phyloP scores from a whole-genome alignment of 2,329 filamentous ascomycete species.

The Truncatella angustata region DNA sequence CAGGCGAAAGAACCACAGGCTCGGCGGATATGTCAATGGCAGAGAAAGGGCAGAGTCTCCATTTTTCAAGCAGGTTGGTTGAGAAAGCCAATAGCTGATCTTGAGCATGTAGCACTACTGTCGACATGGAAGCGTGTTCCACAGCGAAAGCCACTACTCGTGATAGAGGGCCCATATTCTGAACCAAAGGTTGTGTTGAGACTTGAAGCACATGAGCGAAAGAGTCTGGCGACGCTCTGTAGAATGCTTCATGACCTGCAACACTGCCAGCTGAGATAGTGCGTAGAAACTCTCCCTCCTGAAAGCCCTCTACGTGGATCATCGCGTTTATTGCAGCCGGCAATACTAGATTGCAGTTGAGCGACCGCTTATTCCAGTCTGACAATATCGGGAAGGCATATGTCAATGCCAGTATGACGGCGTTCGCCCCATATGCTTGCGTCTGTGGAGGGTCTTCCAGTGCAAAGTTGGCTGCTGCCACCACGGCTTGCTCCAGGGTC shows the following conservation, averaged over 20 bases:
- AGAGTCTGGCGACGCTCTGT: constrained; percentile 60
- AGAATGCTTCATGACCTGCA: constrained; percentile 58
- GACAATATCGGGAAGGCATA: constrained; percentile 74
- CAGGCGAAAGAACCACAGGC: constrained; percentile 56
- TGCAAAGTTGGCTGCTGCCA: constrained; percentile 74
- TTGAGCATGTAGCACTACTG: constrained; percentile 45
- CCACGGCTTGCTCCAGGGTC: constrained; percentile 70
- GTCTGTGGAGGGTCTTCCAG: constrained; percentile 48
- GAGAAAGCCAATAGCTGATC: constrained; percentile 69
- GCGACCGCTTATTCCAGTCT: constrained; percentile 50
- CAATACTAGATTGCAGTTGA: constrained; percentile 70
- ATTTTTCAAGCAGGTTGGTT: constrained; percentile 64
- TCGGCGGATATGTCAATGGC: constrained; percentile 70
- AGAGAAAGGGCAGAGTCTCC: constrained; percentile 73
- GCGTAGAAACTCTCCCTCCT: constrained; percentile 72
- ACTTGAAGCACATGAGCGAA: constrained; percentile 58
- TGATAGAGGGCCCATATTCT: constrained; percentile 66
- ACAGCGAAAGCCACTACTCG: constrained; percentile 64
- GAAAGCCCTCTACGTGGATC: constrained; percentile 70
- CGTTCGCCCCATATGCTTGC: constrained; percentile 40
- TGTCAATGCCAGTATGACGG: constrained; percentile 70
- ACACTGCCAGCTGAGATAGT: constrained; percentile 65
- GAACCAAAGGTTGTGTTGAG: constrained; percentile 59
- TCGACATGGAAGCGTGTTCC: constrained; percentile 48
- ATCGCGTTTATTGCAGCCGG: constrained; percentile 68